Evolutionary conservation across 2,329 filamentous ascomycete species (phyloP).

Genomic region (Nemania sp.): DNA sequence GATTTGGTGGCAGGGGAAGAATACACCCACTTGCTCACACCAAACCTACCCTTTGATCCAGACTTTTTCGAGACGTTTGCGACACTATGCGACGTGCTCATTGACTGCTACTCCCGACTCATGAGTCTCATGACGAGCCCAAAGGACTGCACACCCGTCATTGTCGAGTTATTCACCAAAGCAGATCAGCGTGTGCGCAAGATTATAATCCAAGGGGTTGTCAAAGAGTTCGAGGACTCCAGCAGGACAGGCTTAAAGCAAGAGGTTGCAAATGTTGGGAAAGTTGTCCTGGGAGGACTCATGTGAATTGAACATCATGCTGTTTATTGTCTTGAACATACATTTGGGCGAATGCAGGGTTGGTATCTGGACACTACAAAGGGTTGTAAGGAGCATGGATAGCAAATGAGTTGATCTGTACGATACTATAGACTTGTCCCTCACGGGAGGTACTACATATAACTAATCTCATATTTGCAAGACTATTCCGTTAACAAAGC

Average conservation of each 20-base stretch:
- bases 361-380: neutral
- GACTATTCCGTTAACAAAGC: neutral
- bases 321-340: constrained; percentile 3
- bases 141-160: constrained; percentile 73
- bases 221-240: constrained; percentile 93
- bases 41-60: constrained; percentile 91
- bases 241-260: constrained; percentile 80
- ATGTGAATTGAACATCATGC: constrained; percentile 62
- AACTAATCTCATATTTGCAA: constrained; percentile 11
- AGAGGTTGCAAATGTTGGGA: constrained; percentile 87
- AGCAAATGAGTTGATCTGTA: neutral
- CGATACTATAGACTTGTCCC: constrained; percentile 27
- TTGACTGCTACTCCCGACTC: constrained; percentile 89
- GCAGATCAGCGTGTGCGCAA: constrained; percentile 88
- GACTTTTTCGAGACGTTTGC: constrained; percentile 98
- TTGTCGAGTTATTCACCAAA: constrained; percentile 91
- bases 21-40: constrained; percentile 90
- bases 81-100: constrained; percentile 93
- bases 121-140: constrained; percentile 80
- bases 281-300: constrained; percentile 88
- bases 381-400: constrained; percentile 7
- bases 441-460: constrained; percentile 25
- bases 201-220: constrained; percentile 85
- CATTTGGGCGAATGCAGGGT: neutral
- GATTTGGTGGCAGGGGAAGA: constrained; percentile 85